A percentile compares a stretch with the other conserved stretches of the same genome.
phyloP scores from a whole-genome alignment of 2,329 filamentous ascomycete genomes.

The Phaeomoniella chlamydospora region DNA sequence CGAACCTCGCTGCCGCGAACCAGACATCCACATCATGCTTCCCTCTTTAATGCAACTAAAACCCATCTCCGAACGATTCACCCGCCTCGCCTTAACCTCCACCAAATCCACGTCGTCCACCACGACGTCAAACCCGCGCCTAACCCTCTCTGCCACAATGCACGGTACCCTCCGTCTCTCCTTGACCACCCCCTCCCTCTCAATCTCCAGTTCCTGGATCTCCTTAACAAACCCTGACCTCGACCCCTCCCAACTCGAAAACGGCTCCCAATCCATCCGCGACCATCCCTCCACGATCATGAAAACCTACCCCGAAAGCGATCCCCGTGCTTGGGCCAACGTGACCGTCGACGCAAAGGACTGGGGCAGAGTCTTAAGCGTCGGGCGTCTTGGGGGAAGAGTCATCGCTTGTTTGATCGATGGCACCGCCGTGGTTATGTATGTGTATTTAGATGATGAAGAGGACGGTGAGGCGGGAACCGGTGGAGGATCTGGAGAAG shows the following conservation, averaged over 20 bases:
- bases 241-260: conserved; percentile 58
- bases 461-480: conserved; percentile 25
- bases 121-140: conserved; percentile 38
- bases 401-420: conserved; percentile 69
- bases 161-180: conserved; percentile 71
- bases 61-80: conserved; percentile 89
- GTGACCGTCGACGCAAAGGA: conserved; percentile 87
- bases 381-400: conserved; percentile 73
- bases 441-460: conserved; percentile 26
- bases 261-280: conserved; percentile 50
- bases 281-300: conserved; percentile 74
- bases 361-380: conserved; percentile 87
- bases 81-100: conserved; percentile 52
- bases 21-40: conserved; percentile 85
- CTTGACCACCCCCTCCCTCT: conserved; percentile 68
- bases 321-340: conserved; percentile 72
- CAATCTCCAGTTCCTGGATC: conserved; percentile 75
- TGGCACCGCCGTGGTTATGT: conserved; percentile 28
- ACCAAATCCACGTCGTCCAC: conserved; percentile 10
- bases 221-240: conserved; percentile 77
- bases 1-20: conserved; percentile 79
- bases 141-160: conserved; percentile 89
- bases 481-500: too few species aligned
- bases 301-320: conserved; percentile 47
- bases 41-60: conserved; percentile 81